Base-by-base conservation (phyloP, 2,329 filamentous ascomycete species). In the Hymenoscyphus salicellus region DNA sequence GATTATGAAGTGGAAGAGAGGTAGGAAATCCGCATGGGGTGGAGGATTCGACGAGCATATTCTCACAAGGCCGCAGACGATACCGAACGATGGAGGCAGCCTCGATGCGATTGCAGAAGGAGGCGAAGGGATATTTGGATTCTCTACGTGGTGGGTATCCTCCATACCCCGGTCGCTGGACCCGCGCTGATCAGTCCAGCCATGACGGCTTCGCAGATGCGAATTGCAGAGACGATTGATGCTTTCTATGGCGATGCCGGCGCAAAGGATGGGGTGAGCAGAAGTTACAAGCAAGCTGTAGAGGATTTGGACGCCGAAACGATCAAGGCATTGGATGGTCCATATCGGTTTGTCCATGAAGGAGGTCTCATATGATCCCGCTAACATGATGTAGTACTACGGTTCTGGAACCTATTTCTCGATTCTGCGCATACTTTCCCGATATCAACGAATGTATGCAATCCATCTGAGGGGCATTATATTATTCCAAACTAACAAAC, bases 161-260 rank as follows among this genome's bases (percentile, higher is more conserved):
- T 20, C 11, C 5, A 16, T 32, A 8, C 55, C 14, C 38, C 3
- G 3, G 38, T 23, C 11, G 17, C 41, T 16, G 16, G 61, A 32
- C 41, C 46, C 38, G 32, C 23, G 57, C 68, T 72, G 60, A 72
- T 64, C 14, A 10, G 8, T 28, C 33, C 70, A 93, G 94, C 95
- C 71, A 99, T 99, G 95, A 99, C 95, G 17, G 94, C 95, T 61
- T 97, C 93, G 62, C 95, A 99, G 80, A 98, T 99, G 94, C 90
- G 94, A 75, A 98, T 99, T 78, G 95, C 95, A 70, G 95, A 99
- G 79, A 99, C 95, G 23, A 99, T 99, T 79, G 95, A 99, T 80
- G 95, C 95, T 49, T 99, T 99, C 79, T 99, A 99, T 80, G 95
- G 95, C 63, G 95, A 99, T 76, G 89, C 93, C 0, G 96, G 96